Base-by-base conservation (phyloP, 169 alveolate species). In the Plasmodium vivax region DNA sequence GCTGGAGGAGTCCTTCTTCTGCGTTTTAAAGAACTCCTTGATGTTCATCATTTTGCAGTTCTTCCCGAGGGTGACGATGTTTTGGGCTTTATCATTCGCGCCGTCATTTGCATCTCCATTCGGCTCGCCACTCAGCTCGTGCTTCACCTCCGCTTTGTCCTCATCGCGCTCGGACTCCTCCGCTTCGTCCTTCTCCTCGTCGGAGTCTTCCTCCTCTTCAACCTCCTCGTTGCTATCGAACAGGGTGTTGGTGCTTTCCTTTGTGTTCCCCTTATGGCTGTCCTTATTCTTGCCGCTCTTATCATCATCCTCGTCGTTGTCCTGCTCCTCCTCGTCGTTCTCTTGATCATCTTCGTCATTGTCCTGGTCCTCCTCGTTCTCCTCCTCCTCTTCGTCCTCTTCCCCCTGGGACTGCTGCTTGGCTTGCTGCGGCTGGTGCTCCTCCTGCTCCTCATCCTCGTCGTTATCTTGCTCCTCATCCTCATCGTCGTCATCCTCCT, bases 21-120 rank as follows among this genome's bases (percentile, higher is more conserved):
- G 74, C 10, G 80, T 83, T 47, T 81, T 71, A 82, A 91, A 82
- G 88, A 91, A 82, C 58, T 90, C 91, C 58, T 80, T 90, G n/a
- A 90, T 90, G 58, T 90, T 90, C 72, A 77, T 84, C 58, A 92
- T 92, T 79, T 84, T 84, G 38, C 90, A 82, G 19, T 83, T 84
- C 4, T 77, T 82, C 38, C 79, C 74, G 19, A 77, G 32, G 34
- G 41, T 34, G 4, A 73, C 47, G 10, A 93, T 79, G 23, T 92
- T 56, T 9, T 85, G 16, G 32, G 34, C 34, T 34, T 54, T 73
- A 83, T 74, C 80, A 54, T 30, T 71, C 51, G 72, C 14, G 12
- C 79, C 75, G 82, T 88, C 51, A 56, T 82, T 81, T 32, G 38
- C 27, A n/a, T 43, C 14, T 77, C 80, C 51, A 56, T 82, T 81